Base-by-base conservation (phyloP, 208 protist genomes). In the Leishmania mexicana region DNA sequence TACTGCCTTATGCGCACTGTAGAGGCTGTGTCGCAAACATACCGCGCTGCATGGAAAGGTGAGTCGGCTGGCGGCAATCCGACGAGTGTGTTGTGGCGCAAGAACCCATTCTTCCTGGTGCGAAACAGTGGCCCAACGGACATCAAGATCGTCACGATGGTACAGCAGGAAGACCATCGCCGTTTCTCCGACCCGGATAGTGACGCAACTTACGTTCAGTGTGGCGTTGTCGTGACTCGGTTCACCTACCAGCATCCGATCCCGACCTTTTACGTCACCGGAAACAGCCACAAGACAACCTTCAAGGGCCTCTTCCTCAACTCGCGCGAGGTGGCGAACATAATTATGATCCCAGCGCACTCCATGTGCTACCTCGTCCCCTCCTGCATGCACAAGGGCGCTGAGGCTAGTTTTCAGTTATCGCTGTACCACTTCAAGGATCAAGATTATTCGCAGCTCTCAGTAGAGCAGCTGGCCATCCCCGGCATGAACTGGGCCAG, bases 261-360 rank as follows among this genome's bases (percentile, higher is more conserved):
- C 17, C 85, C 93, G 1, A 93, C 90, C 24, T 89, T 90, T 76
- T 89, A 81, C 77, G 85, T 94, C 45, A 96, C 93, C 0, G 84
- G 88, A 51, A 94, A 94, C 88, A 94, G 90, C 79, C 88, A 94
- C 79, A 89, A 87, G 58, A 58, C 85, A 5, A 79, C 91, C 7
- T 84, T 86, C 85, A 94, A 94, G 81, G 90, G 91, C 77, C 89
- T 96, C 75, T 97, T 93, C 85, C 76, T 97, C 35, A 95, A 95
- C 81, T 93, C 90, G 42, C 89, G 94, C n/a, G 92, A 97, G 70
- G 88, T 92, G 57, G 79, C 90, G 19, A 94, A 90, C 81, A 68
- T 77, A 17, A 71, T 97, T 13, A 90, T 83, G 5, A 78, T 97
- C 57, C 94, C 92, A 1, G 31, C 89, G 1, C 76, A 93, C 17